Base-by-base conservation (phyloP, 2,329 filamentous ascomycete genomes). In the Tolypocladium paradoxum region DNA sequence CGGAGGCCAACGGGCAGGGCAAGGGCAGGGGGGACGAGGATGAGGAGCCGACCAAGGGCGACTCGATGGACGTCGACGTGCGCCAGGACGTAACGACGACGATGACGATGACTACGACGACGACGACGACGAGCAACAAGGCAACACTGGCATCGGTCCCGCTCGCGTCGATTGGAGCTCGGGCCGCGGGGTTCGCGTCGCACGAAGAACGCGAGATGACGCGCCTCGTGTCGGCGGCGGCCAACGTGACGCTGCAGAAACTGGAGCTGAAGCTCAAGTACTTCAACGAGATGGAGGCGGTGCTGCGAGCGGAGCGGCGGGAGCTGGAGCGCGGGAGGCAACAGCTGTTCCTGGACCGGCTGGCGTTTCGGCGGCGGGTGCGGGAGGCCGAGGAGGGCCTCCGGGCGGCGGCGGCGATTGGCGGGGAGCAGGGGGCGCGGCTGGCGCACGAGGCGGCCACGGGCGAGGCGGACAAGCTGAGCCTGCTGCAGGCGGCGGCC, bases 191-290 rank as follows among this genome's bases (percentile, higher is more conserved):
- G 4, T 83, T 99, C 35, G 91, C 92, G 31, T 96, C 92, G 3
- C 90, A 97, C 62, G 92, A 97, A 69, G 93, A 99, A 70, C 88
- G 95, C 54, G 90, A 96, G 70, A 93, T 97, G 82, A 95, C 91
- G 22, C 87, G 90, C 18, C 82, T 97, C 48, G 89, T 99, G 11
- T 92, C 90, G 2, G 87, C 90, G 6, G 90, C 90, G 0, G 89
- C 96, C 51, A 99, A 99, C 66, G 79, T 95, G 14, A 92, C 89
- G n/a, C 76, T 97, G 35, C 87, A 96, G 66, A 99, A 99, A 72
- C 84, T 97, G 57, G 90, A 97, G 71, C 76, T 97, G 62, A 99
- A 99, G 73, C 79, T 99, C 55, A 85, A 90, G 64, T 95, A 97
- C 68, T 99, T 99, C 71, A 87, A 88, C 62, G 93, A 99, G 69